phyloP scores from a whole-genome alignment of 2,329 filamentous ascomycete species.

The Penicillium sp. region DNA sequence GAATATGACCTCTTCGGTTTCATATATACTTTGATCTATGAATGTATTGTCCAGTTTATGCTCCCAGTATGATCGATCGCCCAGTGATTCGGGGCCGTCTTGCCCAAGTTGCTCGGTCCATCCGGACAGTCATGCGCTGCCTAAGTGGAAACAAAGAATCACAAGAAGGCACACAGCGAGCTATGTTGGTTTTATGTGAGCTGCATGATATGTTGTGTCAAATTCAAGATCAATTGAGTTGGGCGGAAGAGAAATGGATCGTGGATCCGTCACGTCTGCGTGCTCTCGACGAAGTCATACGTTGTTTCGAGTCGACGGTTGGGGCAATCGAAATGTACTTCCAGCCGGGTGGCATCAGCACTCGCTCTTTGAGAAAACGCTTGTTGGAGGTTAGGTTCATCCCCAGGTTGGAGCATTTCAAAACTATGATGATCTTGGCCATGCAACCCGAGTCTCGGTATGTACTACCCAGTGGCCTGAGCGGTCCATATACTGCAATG shows the following conservation, averaged over 20 bases:
- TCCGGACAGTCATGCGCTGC: constrained; percentile 25
- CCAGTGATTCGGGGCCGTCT: constrained; percentile 17
- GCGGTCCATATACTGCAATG: no score
- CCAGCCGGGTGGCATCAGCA: constrained; percentile 33
- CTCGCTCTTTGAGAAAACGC: constrained; percentile 25
- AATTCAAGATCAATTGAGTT: constrained; percentile 26
- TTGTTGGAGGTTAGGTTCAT: constrained; percentile 30
- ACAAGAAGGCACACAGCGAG: constrained; percentile 27
- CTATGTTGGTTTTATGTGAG: constrained; percentile 24
- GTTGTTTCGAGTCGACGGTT: constrained; percentile 25
- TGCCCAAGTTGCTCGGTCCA: constrained; percentile 17
- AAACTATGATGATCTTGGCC: constrained; percentile 28
- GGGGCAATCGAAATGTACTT: constrained; percentile 31
- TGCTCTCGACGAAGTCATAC: constrained; percentile 24
- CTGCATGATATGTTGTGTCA: constrained; percentile 26
- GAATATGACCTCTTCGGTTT: no score
- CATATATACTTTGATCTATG: neutral
- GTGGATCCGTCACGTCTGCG: constrained; percentile 20
- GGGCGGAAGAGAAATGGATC: constrained; percentile 27
- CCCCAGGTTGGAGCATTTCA: constrained; percentile 33
- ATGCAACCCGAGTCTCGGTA: constrained; percentile 30
- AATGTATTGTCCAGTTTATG: neutral
- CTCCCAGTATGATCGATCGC: constrained; percentile 13
- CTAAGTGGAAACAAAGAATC: constrained; percentile 24
- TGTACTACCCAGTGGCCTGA: neutral